phyloP scores from a whole-genome alignment of 805 yeast species.

The Saturnispora besseyi region DNA sequence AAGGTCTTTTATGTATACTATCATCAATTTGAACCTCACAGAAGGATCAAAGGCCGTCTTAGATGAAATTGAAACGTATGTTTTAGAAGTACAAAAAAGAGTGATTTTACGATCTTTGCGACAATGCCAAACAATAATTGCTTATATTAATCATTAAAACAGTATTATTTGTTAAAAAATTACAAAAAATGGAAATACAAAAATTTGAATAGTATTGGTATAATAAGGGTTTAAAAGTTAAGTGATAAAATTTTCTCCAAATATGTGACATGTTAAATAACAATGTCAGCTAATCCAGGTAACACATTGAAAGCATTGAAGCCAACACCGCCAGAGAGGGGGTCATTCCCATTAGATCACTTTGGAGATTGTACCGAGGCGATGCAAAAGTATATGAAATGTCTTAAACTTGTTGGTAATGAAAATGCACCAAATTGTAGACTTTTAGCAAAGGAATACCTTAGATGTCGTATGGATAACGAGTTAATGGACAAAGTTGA shows the following conservation, averaged over 20 bases:
- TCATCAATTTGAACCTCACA: too few relatives aligned
- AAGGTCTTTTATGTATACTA: too few relatives aligned
- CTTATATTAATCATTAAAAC: too few relatives aligned
- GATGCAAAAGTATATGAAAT: constrained; percentile 68
- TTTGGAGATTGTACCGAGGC: constrained; percentile 67
- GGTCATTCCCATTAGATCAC: constrained; percentile 93
- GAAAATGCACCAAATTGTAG: constrained; percentile 91
- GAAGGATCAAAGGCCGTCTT: too few relatives aligned
- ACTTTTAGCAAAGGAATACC: constrained; percentile 67
- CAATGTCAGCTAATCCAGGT: constrained; percentile 38
- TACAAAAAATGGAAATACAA: too few relatives aligned
- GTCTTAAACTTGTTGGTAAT: constrained; percentile 69
- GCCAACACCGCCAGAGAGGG: constrained; percentile 94
- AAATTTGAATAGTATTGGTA: not conserved
- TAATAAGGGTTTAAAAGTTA: not conserved
- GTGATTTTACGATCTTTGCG: too few relatives aligned
- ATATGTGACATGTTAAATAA: not conserved
- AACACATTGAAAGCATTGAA: constrained; percentile 41
- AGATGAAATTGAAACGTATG: too few relatives aligned
- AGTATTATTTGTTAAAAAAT: too few relatives aligned
- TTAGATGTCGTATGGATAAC: constrained; percentile 84
- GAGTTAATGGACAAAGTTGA: constrained; percentile 30
- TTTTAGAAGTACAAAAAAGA: too few relatives aligned
- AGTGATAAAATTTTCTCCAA: not conserved
- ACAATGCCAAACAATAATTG: too few relatives aligned